Evolutionary conservation across 2,329 filamentous ascomycete species (phyloP).

Genomic region (Ophiostoma sp.): DNA sequence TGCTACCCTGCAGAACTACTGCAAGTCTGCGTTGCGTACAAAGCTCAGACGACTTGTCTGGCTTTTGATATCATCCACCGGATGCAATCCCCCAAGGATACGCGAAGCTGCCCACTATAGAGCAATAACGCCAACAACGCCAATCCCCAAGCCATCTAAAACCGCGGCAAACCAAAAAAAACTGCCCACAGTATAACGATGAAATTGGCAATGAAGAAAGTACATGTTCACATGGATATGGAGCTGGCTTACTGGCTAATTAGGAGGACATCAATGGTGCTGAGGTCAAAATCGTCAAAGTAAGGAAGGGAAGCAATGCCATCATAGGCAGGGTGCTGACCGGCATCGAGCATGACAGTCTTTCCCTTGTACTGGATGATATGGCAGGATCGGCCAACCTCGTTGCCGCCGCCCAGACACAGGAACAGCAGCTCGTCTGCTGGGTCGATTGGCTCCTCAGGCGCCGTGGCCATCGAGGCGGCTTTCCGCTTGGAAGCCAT

Average conservation of each 20-base stretch:
- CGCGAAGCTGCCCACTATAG: not conserved
- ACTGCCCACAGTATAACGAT: not conserved
- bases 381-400: constrained; percentile 94
- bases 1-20: not conserved
- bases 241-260: constrained; percentile 89
- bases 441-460: constrained; percentile 85
- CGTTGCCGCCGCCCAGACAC: constrained; percentile 89
- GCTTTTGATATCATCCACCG: not conserved
- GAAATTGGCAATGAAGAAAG: not conserved
- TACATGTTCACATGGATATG: not conserved
- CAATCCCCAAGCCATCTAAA: not conserved
- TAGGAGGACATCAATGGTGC: constrained; percentile 91
- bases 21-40: not conserved
- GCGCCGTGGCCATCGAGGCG: constrained; percentile 61
- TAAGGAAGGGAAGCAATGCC: constrained; percentile 90
- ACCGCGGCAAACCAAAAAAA: not conserved
- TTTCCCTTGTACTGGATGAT: constrained; percentile 99
- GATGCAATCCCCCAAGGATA: not conserved
- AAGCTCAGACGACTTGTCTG: constrained; percentile 5
- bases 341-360: constrained; percentile 97
- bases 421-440: constrained; percentile 92
- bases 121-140: not conserved
- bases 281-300: constrained; percentile 97
- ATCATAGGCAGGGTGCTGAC: constrained; percentile 94
- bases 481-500: constrained; percentile 97